A percentile compares a stretch with the other conserved stretches of the same genome.
phyloP scores from a whole-genome alignment of 257 asterid genomes.

The Fraxinus anomala region DNA sequence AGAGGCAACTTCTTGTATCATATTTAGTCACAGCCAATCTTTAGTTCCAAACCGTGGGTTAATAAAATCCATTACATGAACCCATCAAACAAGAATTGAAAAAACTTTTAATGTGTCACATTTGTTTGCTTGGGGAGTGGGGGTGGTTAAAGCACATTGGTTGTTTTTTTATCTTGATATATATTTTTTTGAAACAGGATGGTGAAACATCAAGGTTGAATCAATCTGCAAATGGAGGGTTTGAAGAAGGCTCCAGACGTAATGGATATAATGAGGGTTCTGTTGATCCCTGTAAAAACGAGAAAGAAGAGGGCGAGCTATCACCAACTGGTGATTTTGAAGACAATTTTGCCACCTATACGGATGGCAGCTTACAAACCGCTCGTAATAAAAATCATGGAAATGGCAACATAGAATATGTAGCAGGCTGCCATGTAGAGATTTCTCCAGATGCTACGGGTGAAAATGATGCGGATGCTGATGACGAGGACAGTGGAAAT shows the following conservation, averaged over 20 bases:
- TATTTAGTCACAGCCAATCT: neutral
- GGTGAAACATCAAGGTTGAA: constrained; percentile 46
- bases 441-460: constrained; percentile 63
- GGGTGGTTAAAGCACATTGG: neutral
- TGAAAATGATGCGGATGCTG: constrained; percentile 60
- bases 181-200: constrained; percentile 41
- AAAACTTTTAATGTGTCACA: neutral
- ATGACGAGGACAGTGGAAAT: constrained; percentile 89
- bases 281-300: constrained; percentile 69
- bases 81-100: neutral
- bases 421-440: constrained; percentile 50
- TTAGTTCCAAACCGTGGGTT: neutral
- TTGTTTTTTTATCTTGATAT: neutral
- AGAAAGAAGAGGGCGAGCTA: constrained; percentile 98
- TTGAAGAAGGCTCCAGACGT: constrained; percentile 48
- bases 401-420: constrained; percentile 49
- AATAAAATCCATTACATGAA: neutral
- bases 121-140: neutral
- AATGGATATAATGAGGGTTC: constrained; percentile 50
- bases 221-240: constrained; percentile 52
- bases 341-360: constrained; percentile 75
- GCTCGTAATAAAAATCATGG: constrained; percentile 42
- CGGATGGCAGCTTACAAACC: constrained; percentile 43
- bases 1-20: neutral
- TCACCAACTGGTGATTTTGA: constrained; percentile 87